These are phyloP conservation scores for Penicillium crystallinum DNA, from an alignment of 495 filamentous ascomycete genomes.

Conservation along the genomic window DNA sequence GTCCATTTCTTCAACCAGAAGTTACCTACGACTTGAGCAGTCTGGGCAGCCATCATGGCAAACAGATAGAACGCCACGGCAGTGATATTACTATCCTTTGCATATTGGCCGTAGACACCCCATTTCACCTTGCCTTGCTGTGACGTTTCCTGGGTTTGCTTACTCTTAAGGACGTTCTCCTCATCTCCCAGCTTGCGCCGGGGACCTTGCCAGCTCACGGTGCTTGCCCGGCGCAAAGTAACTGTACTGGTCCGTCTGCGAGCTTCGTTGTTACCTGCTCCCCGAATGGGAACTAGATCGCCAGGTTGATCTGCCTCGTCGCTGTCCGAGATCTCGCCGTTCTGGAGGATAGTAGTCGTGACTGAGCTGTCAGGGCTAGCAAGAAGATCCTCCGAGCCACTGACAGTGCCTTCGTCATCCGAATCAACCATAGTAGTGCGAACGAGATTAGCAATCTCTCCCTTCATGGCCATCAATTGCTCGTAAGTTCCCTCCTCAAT, in stretches of 20 bases:
- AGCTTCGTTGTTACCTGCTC: conserved; percentile 33
- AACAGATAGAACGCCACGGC: conserved; percentile 80
- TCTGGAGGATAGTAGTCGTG: conserved; percentile 47
- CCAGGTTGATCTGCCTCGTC: conserved; percentile 71
- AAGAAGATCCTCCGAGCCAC: conserved; percentile 48
- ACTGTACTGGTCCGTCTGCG: conserved; percentile 61
- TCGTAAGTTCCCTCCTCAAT: conserved; percentile 84
- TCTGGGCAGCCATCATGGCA: conserved; percentile 73
- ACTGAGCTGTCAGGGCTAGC: conserved; percentile 50
- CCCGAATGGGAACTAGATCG: conserved; percentile 64
- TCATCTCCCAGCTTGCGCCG: conserved; percentile 79
- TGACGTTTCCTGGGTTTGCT: conserved; percentile 76
- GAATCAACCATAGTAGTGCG: conserved; percentile 67
- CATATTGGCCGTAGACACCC: conserved; percentile 83
- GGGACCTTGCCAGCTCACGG: conserved; percentile 82
- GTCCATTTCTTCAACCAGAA: conserved; percentile 94
- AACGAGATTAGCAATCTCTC: conserved; percentile 80
- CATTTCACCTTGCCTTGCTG: conserved; percentile 98
- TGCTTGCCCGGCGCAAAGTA: conserved; percentile 83
- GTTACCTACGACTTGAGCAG: conserved; percentile 72
- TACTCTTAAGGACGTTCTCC: conserved; percentile 71
- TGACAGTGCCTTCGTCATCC: conserved; percentile 52
- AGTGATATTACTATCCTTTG: conserved; percentile 82
- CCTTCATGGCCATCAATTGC: conserved; percentile 89
- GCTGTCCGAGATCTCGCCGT: conserved; percentile 51